Evolutionary conservation across 192 early-diverging fungal genomes (phyloP), one percentile per base, ranked within the genome.

Genomic region (Haplosporangium gracile): DNA sequence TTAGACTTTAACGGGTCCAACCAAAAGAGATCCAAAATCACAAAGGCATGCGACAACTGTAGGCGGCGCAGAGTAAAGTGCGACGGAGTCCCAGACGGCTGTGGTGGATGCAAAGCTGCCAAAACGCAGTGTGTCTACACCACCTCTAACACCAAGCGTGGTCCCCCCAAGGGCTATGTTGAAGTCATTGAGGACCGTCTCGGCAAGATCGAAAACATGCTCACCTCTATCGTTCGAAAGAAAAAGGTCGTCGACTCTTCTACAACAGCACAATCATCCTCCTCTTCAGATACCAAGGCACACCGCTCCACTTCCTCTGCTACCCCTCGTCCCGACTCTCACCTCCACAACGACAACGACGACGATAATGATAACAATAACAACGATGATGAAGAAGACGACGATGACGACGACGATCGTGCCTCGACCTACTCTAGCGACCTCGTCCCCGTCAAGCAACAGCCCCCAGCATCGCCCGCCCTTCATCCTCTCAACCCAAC

Each of bases 81-180:
- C 81, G 92, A 95, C 70, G 94, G 92, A 18, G 89, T 86, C 24
- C 90, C 86, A 20, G 92, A 94, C 29, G 81, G 90, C 13, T 95
- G 94, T 72, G 91, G 89, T 20, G 92, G 94, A 76, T 95, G 95
- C 82, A 88, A 89, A 60, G 90, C 92, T 42, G 87, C 92, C 57
- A 90, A 89, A 40, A 79, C 75, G 26, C 82, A 88, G 32, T 95
- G 95, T 77, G 92, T 92, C 20, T 95, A 93, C 80, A 92, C 92
- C 34, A 92, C 93, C 71, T 86, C 89, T 22, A 90, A 93, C 60
- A 95, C 94, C 53, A 95, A 95, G 84, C 93, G 95, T 38, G 94
- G 94, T 1, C 94, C 94, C 18, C 93, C 93, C 57, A 93, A 93
- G 82, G 95, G 95, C 69, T 95, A 95, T 79, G 94, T 95, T 34